Evolutionary conservation across 202 grass and related monocot genomes (phyloP).

Genomic region (Miscanthus sacchariflorus): DNA sequence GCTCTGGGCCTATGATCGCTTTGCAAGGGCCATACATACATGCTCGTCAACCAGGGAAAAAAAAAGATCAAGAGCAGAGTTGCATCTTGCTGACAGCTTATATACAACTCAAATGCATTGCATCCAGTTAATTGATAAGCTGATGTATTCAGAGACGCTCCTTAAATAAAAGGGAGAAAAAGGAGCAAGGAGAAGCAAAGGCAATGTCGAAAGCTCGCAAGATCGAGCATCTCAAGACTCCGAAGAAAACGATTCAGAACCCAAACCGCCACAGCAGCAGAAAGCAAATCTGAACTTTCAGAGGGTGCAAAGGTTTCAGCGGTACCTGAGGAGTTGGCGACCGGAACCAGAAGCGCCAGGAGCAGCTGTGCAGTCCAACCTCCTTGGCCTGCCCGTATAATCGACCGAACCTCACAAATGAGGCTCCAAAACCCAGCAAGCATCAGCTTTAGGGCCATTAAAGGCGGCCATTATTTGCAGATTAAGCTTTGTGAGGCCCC

Average conservation of each 20-base stretch:
- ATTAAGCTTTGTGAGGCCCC: constrained; percentile 63
- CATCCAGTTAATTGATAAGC: constrained; percentile 2
- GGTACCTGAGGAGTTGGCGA: constrained; percentile 47
- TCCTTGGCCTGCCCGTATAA: constrained; percentile 6
- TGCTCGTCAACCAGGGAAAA: not conserved
- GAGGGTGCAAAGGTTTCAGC: constrained; percentile 38
- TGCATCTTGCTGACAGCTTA: not conserved
- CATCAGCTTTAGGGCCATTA: constrained; percentile 54
- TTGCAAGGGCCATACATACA: not conserved
- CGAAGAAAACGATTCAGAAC: constrained; percentile 31
- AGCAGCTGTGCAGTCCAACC: constrained; percentile 33
- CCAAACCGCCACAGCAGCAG: constrained; percentile 21
- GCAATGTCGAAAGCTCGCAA: constrained; percentile 19
- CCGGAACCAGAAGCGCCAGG: constrained; percentile 4
- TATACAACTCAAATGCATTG: not conserved
- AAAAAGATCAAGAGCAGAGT: not conserved
- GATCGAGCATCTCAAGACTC: constrained; percentile 26
- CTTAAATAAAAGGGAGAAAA: not conserved
- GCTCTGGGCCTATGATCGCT: not conserved
- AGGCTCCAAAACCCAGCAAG: constrained; percentile 56
- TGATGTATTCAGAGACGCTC: constrained; percentile 14
- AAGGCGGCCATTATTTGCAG: constrained; percentile 65
- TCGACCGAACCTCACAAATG: constrained; percentile 11
- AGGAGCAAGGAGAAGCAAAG: not conserved
- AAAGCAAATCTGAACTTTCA: constrained; percentile 46